A percentile compares a stretch with the other conserved stretches of the same genome.
Evolutionary conservation across 2,329 filamentous ascomycete genomes (phyloP).

Genomic region (Fusarium tjaetaba): DNA sequence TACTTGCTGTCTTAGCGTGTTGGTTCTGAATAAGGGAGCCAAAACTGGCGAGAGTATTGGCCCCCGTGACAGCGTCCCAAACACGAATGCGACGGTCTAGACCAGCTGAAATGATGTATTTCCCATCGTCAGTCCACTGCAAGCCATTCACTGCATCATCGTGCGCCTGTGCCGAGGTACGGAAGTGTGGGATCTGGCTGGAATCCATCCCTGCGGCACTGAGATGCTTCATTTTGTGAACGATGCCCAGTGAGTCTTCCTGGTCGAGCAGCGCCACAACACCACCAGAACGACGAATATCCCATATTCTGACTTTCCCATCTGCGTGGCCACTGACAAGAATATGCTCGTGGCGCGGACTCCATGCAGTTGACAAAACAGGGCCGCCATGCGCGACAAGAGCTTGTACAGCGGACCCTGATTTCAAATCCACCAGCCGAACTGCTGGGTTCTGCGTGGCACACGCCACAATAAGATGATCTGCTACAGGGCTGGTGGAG

Average conservation of each 20-base stretch:
- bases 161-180: constrained; percentile 72
- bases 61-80: constrained; percentile 83
- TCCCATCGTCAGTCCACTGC: constrained; percentile 83
- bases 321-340: constrained; percentile 88
- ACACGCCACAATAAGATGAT: constrained; percentile 83
- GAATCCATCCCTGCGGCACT: constrained; percentile 45
- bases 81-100: constrained; percentile 87
- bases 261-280: constrained; percentile 82
- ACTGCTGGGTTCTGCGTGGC: constrained; percentile 88
- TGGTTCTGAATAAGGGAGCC: constrained; percentile 83
- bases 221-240: constrained; percentile 52
- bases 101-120: constrained; percentile 80
- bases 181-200: constrained; percentile 52
- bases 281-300: constrained; percentile 81
- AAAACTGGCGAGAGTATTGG: constrained; percentile 89
- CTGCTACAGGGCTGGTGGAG: constrained; percentile 76
- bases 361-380: constrained; percentile 80
- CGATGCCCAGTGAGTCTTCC: constrained; percentile 80
- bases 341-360: constrained; percentile 79
- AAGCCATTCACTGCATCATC: constrained; percentile 85
- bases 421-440: constrained; percentile 85
- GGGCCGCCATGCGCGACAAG: constrained; percentile 75
- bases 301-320: constrained; percentile 86
- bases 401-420: constrained; percentile 76
- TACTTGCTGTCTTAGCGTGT: constrained; percentile 67